These are phyloP conservation scores for Penicillium corylophilum DNA, from an alignment of 2,329 filamentous ascomycete genomes.

Conservation along the genomic window DNA sequence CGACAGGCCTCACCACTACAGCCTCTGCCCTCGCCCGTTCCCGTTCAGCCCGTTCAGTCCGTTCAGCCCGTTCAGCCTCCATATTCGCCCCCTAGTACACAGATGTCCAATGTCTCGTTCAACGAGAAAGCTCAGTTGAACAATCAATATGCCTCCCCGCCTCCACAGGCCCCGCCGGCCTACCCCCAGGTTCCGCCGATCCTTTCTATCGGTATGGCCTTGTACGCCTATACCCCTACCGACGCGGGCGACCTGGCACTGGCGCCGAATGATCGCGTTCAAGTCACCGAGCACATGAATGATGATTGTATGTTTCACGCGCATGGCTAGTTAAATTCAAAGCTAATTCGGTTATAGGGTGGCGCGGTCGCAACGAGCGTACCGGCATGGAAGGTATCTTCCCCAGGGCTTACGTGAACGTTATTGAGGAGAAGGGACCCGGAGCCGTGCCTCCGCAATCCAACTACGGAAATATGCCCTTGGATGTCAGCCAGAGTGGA, in stretches of 20 bases:
- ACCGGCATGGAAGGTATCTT: constrained; percentile 90
- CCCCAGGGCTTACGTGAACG: constrained; percentile 80
- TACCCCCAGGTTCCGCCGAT: constrained; percentile 53
- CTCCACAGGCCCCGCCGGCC: constrained; percentile 53
- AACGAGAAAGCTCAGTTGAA: constrained; percentile 43
- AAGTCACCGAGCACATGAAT: constrained; percentile 91
- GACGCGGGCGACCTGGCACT: constrained; percentile 81
- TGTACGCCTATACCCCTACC: constrained; percentile 78
- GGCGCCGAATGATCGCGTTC: constrained; percentile 74
- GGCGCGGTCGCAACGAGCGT: constrained; percentile 85
- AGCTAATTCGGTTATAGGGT: constrained; percentile 38
- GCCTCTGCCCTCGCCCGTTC: constrained; percentile 32
- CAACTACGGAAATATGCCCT: constrained; percentile 63
- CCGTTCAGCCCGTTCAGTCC: constrained; percentile 20
- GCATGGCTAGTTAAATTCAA: background rate
- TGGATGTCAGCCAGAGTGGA: constrained; percentile 66
- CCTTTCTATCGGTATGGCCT: constrained; percentile 71
- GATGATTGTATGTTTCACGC: constrained; percentile 64
- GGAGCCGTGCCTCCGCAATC: constrained; percentile 41
- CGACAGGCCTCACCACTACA: constrained; percentile 12
- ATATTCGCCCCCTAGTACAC: constrained; percentile 39
- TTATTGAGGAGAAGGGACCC: constrained; percentile 62
- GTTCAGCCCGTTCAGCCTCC: constrained; percentile 33
- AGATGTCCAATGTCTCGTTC: constrained; percentile 39
- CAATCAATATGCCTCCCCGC: constrained; percentile 44